These are phyloP conservation scores for Symmetrospora coprosmae DNA, from an alignment of 768 basidiomycete species.

Conservation along the genomic window DNA sequence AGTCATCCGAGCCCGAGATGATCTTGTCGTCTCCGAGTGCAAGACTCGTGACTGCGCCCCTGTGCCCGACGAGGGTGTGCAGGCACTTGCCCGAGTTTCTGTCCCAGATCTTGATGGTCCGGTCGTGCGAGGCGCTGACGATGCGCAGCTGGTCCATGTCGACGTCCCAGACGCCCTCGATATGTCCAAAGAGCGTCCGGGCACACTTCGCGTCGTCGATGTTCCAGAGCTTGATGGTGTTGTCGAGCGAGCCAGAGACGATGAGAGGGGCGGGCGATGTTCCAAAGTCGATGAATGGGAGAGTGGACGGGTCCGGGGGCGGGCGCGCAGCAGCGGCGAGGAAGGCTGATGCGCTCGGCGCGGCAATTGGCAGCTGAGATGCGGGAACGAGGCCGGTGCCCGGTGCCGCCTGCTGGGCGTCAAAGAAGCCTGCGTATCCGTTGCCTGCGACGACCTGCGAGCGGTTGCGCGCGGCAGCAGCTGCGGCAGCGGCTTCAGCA, in stretches of 20 bases:
- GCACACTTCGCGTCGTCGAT: slow-evolving; percentile 65
- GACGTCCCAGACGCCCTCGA: slow-evolving; percentile 95
- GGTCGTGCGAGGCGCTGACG: slow-evolving; percentile 84
- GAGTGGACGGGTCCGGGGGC: not conserved
- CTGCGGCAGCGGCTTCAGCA: too few species aligned
- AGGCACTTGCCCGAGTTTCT: slow-evolving; percentile 74
- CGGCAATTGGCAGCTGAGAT: not conserved
- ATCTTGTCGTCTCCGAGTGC: slow-evolving; percentile 75
- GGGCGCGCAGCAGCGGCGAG: slow-evolving; percentile 11
- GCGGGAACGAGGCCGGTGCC: slow-evolving; percentile 9
- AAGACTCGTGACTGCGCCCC: slow-evolving; percentile 82
- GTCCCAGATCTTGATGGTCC: slow-evolving; percentile 98
- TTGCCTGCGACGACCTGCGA: slow-evolving; percentile 18
- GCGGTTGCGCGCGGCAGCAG: slow-evolving; percentile 12
- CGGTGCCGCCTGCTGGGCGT: not conserved
- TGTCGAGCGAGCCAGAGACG: slow-evolving; percentile 39
- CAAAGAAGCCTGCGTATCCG: slow-evolving; percentile 25
- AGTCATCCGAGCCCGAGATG: slow-evolving; percentile 64
- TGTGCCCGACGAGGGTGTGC: slow-evolving; percentile 80
- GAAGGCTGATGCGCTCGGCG: slow-evolving; percentile 2
- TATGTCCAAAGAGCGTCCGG: slow-evolving; percentile 80
- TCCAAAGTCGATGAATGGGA: slow-evolving; percentile 27
- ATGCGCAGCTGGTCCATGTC: slow-evolving; percentile 81
- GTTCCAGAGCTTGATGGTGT: slow-evolving; percentile 87
- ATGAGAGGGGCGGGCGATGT: slow-evolving; percentile 46